Evolutionary conservation across 345 rosid genomes (phyloP), one percentile per base, ranked within the genome.

Genomic region (Excoecaria agallocha): DNA sequence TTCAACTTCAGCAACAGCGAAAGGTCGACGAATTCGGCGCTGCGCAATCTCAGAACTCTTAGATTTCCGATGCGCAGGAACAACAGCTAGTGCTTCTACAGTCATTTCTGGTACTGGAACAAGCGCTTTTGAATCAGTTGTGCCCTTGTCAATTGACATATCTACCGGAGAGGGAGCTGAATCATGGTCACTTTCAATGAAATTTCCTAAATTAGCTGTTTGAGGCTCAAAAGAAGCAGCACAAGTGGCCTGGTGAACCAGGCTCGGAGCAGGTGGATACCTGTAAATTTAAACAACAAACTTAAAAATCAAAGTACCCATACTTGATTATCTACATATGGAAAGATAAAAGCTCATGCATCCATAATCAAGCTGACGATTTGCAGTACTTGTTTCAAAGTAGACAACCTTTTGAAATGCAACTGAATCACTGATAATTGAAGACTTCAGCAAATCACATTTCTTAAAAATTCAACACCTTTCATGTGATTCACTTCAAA

Each of bases 21-120:
- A 95, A 73, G 99, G 97, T 77, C 98, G 86, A 72, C 99, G 96
- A 82, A 95, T 93, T 83, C 99, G 90, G 74, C 99, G 96, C 80
- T 90, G 99, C 45, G 80, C 94, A 64, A 86, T 84, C 76, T 88
- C 99, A 60, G 89, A 87, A 35, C 88, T 85, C 85, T 93, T 95
- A 57, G 87, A 78, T 82, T 93, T 95, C 68, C 89, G 85, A 61
- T 90, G 91, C 48, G 82, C 83, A 7, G 89, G 93, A 63, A 89
- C 85, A 73, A 88, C 79, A 43, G 86, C 78, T 48, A 89, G 77
- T 10, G 92, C 87, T 77, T 87, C 93, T 66, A 80, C 81, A 65
- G 82, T 86, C 84, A 90, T 74, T 45, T 95, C 74, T 24, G 94
- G 78, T 22, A 91, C 85, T 49, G 92, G 82, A 77, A 91, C 80